Evolutionary conservation across 2,329 filamentous ascomycete species (phyloP), one percentile per base, ranked within the genome.

Genomic region (Chaetoscypha palmicola): DNA sequence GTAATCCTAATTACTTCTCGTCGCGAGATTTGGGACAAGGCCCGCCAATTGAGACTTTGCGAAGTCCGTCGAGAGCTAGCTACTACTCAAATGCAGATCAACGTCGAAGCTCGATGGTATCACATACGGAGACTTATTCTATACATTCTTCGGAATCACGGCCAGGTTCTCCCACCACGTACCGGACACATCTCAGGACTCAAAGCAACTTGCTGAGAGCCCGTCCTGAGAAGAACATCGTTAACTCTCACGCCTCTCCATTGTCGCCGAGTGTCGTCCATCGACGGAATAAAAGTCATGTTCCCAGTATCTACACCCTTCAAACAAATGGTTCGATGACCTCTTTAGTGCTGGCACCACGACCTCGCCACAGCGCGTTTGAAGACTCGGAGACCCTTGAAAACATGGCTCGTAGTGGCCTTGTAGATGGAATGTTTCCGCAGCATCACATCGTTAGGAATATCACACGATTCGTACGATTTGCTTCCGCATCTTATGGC

Each of bases 401-500:
- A 19, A 38, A 38, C n/a, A 40, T 63, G n/a, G 54, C 51, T 22
- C 50, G 54, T 22, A 74, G 73, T 1, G 78, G 79, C 1, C 68
- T 66, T 36, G 68, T 81, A 1, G 69, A 74, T 24, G 76, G 76
- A 1, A 70, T 77, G 38, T 83, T 82, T 39, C 80, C 80, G 0
- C 62, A 67, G 3, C 71, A 70, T 23, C 79, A 81, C 51, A 65
- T 83, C 5, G 65, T 82, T 8, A 68, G 71, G 23, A 83, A 81
- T 54, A 76, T 83, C 19, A 74, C 73, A 2, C 69, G 79, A 26
- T 83, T 81, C 49, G 80, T 83, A 66, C 71, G 76, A 2, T 83
- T 81, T 54, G 78, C 79, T 1, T 82, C 79, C 1, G 79, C 80
- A 1, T 77, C 77, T 0, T 83, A 84, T 45, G 79, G 80, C 0